Evolutionary conservation across 1,139 yeast species (phyloP), one percentile per base, ranked within the genome.

Genomic region (Pichia cactophila): DNA sequence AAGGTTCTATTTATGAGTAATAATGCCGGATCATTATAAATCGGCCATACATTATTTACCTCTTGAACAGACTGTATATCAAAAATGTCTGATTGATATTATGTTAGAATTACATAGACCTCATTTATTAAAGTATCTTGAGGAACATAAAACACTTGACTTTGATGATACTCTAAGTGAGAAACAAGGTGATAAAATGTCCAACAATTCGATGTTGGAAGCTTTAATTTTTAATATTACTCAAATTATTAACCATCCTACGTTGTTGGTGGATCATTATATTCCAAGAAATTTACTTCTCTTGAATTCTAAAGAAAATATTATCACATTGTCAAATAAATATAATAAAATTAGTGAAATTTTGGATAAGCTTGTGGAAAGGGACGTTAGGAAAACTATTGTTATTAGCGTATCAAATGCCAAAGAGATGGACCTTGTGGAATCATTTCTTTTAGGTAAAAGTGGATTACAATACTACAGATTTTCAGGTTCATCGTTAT

Each of bases 351-450:
- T 83, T 54, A 80, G 83, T 56, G 65, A 72, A 39, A 58, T 84
- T 8, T 61, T 84, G 29, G 75, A 73, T 53, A 55, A 56, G 16
- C 47, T 65, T 36, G 57, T 56, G 38, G 57, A 53, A 16, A 43
- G 48, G 10, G 51, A 55, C 16, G 51, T 49, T 35, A 46, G 53
- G 2, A 61, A 56, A 23, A 59, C 74, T 39, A 60, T 82, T 26
- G 66, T 80, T 41, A 71, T 84, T n/a, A 75, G 81, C 5, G 82
- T 87, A 0, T 75, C 75, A 41, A 77, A 73, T 56, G 73, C 82
- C 36, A 81, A 83, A 58, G 92, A 84, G 60, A 65, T 85, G 58
- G 94, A 85, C 58, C 66, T 83, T 42, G 71, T 85, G 4, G 94
- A 85, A 61, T 83, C 87, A 0, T 66, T 81, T 26, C 63, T 83